Conservation (phyloP, 2,329 filamentous ascomycete species). For the Fusarium piperis region DNA sequence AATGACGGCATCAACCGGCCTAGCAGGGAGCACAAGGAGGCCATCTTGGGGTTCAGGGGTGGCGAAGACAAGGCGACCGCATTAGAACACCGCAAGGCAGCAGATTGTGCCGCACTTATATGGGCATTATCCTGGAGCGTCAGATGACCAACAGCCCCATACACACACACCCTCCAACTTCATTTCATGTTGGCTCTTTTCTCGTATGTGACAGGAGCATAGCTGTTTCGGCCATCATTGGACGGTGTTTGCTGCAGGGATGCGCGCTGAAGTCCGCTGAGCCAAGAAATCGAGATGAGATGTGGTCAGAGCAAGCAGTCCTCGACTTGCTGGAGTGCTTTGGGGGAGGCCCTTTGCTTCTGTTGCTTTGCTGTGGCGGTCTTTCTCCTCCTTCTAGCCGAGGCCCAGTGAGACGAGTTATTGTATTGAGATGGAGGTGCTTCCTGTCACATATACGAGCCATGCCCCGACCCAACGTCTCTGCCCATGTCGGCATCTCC, state of each 20-base stretch:
- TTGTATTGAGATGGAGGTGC: not conserved
- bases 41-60: not conserved
- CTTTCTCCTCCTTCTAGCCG: not conserved
- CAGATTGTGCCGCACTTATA: not conserved
- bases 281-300: not conserved
- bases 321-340: not conserved
- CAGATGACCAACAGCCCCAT: not conserved
- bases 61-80: not conserved
- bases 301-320: not conserved
- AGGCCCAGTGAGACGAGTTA: not conserved
- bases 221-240: too few species aligned
- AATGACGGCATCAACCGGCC: not conserved
- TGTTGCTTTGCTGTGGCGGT: not conserved
- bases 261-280: too few species aligned
- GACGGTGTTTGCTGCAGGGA: too few species aligned
- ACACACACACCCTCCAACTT: not conserved
- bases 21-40: not conserved
- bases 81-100: not conserved
- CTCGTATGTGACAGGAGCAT: too few species aligned
- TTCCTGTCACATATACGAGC: not conserved
- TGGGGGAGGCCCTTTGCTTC: not conserved
- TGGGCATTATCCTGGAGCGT: not conserved
- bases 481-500: too few species aligned
- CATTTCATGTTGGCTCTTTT: not conserved
- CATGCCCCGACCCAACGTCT: too few species aligned